phyloP scores from a whole-genome alignment of 176 grass and related monocot genomes.

The Sorghum bicolor region DNA sequence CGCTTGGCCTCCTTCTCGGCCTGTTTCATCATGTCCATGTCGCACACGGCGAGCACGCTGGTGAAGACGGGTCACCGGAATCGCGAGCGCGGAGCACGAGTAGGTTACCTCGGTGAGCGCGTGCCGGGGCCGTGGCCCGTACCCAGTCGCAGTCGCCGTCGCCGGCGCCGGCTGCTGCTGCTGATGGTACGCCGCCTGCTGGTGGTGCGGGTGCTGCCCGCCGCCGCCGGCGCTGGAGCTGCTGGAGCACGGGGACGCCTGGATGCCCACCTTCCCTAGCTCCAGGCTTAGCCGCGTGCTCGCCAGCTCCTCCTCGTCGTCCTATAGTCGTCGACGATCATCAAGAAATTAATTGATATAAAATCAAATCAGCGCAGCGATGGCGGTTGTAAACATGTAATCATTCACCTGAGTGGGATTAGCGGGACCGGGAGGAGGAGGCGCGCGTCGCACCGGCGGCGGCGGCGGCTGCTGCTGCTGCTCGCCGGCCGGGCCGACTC shows the following conservation, averaged over 20 bases:
- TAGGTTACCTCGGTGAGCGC: constrained; percentile 66
- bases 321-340: not conserved
- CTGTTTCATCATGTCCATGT: constrained; percentile 4
- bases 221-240: constrained; percentile 33
- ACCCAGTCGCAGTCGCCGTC: constrained; percentile 6
- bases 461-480: not conserved
- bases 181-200: not conserved
- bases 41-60: not conserved
- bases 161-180: not conserved
- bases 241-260: constrained; percentile 32
- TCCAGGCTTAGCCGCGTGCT: constrained; percentile 45
- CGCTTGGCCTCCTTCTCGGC: constrained; percentile 83
- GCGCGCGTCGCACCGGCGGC: not conserved
- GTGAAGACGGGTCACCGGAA: not conserved
- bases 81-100: not conserved
- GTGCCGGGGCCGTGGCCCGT: constrained; percentile 45
- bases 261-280: constrained; percentile 54
- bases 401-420: not conserved
- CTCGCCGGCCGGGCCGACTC: not conserved
- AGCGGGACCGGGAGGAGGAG: not conserved
- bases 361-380: too few species aligned
- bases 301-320: constrained; percentile 27
- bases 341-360: not conserved
- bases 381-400: not conserved
- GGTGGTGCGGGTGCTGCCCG: not conserved